A percentile compares a stretch with the other conserved stretches of the same genome.
Evolutionary conservation across 176 grass and related monocot genomes (phyloP).

Genomic region (Pontederia crassipes): DNA sequence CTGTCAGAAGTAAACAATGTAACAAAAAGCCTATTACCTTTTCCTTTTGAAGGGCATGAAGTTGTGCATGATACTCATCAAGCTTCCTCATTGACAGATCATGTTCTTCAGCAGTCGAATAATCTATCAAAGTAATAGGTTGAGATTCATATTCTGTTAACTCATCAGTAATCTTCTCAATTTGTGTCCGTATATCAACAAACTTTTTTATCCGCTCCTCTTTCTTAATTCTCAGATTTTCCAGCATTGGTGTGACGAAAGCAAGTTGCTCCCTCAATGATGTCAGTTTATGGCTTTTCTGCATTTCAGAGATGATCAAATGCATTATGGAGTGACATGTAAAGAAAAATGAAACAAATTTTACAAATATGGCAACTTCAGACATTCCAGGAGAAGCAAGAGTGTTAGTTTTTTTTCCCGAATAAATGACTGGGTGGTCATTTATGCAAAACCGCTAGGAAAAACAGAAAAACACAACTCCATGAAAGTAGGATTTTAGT

Average conservation of each 20-base stretch:
- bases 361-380: too few relatives aligned
- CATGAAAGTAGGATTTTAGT: too few relatives aligned
- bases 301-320: too few relatives aligned
- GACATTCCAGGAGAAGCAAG: too few relatives aligned
- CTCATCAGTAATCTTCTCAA: slow-evolving; percentile 72
- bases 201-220: slow-evolving; percentile 71
- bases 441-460: too few relatives aligned
- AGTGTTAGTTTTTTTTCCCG: too few relatives aligned
- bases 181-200: slow-evolving; percentile 59
- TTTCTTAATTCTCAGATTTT: slow-evolving; percentile 82
- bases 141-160: slow-evolving; percentile 38
- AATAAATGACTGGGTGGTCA: too few relatives aligned
- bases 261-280: slow-evolving; percentile 74
- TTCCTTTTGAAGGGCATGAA: slow-evolving; percentile 68
- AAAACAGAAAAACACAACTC: too few relatives aligned
- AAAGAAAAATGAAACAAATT: too few relatives aligned
- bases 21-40: slow-evolving; percentile 37
- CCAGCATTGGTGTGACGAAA: slow-evolving; percentile 52
- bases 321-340: too few relatives aligned
- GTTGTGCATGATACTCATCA: slow-evolving; percentile 62
- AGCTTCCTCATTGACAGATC: slow-evolving; percentile 87
- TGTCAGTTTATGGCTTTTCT: slow-evolving; percentile 15
- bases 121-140: slow-evolving; percentile 15
- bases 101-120: slow-evolving; percentile 47
- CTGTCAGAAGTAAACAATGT: too few relatives aligned